A percentile compares a stretch with the other conserved stretches of the same genome.
Conservation (phyloP, 306 rosid species). For the Sicyos edulis region DNA sequence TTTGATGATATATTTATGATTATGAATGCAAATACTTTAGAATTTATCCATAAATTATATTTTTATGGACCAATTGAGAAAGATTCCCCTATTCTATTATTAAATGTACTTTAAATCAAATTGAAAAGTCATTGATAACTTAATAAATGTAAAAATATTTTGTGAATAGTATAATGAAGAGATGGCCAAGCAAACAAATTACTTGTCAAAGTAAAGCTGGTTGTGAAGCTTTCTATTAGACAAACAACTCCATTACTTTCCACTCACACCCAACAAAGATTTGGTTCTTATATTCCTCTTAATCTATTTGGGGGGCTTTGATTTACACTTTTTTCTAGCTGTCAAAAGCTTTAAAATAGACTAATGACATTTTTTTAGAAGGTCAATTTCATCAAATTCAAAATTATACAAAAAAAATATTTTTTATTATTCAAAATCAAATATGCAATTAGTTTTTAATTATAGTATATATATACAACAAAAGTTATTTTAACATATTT, state of each 20-base stretch:
- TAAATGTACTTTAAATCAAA: not conserved
- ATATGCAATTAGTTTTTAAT: too few relatives aligned
- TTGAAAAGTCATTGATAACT: not conserved
- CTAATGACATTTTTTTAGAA: not conserved
- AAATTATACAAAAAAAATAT: too few relatives aligned
- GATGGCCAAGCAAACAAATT: constrained; percentile 2
- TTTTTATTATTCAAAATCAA: too few relatives aligned
- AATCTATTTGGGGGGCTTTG: not conserved
- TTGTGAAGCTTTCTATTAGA: not conserved
- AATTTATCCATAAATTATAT: too few relatives aligned
- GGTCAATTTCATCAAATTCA: too few relatives aligned
- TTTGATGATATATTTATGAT: too few relatives aligned
- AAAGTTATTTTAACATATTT: too few relatives aligned
- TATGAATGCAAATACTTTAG: too few relatives aligned
- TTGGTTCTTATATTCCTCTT: constrained; percentile 16
- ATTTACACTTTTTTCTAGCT: constrained; percentile 8
- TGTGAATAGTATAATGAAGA: not conserved
- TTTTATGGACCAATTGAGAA: too few relatives aligned
- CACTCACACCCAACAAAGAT: constrained; percentile 21
- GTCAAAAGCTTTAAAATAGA: not conserved
- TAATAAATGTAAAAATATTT: constrained; percentile 3
- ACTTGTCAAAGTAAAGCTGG: constrained; percentile 10
- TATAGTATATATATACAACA: too few relatives aligned
- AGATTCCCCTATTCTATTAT: not conserved
- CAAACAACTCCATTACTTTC: not conserved